These are phyloP conservation scores for Neonectria punicea DNA, from an alignment of 2,329 filamentous ascomycete genomes.

Conservation along the genomic window DNA sequence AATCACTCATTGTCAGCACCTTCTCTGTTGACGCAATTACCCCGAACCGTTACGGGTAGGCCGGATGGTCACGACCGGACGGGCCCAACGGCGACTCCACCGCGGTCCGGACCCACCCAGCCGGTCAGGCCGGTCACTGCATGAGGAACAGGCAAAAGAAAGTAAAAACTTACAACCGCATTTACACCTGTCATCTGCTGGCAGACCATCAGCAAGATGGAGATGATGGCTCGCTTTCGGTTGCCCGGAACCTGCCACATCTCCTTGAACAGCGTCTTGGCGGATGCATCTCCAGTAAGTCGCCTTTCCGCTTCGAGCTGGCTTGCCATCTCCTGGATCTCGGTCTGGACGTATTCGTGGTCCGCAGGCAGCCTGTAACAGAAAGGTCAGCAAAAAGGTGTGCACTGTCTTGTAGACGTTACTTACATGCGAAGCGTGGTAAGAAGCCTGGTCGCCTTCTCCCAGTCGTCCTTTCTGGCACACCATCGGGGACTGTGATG, in stretches of 20 bases:
- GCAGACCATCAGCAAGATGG: conserved; percentile 70
- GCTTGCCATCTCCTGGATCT: conserved; percentile 69
- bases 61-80: no score
- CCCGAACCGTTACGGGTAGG: no score
- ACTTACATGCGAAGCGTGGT: conserved; percentile 57
- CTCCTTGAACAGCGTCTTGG: conserved; percentile 70
- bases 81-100: background rate
- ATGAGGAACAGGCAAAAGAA: background rate
- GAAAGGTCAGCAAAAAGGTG: conserved; percentile 6
- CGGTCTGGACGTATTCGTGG: conserved; percentile 66
- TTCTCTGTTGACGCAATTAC: background rate
- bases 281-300: conserved; percentile 62
- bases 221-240: conserved; percentile 72
- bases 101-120: background rate
- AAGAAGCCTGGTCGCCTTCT: conserved; percentile 67
- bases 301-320: conserved; percentile 72
- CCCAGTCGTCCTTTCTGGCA: conserved; percentile 75
- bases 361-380: conserved; percentile 58
- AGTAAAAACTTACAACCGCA: conserved; percentile 37
- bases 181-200: conserved; percentile 77
- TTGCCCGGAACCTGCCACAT: conserved; percentile 71
- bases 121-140: background rate
- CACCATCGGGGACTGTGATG: conserved; percentile 71
- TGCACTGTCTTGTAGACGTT: no score
- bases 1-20: background rate